Percentiles rank a stretch among this genome's conserved stretches.
Conservation (phyloP, 2,329 filamentous ascomycete species). For the Tolypocladium nubicola region DNA sequence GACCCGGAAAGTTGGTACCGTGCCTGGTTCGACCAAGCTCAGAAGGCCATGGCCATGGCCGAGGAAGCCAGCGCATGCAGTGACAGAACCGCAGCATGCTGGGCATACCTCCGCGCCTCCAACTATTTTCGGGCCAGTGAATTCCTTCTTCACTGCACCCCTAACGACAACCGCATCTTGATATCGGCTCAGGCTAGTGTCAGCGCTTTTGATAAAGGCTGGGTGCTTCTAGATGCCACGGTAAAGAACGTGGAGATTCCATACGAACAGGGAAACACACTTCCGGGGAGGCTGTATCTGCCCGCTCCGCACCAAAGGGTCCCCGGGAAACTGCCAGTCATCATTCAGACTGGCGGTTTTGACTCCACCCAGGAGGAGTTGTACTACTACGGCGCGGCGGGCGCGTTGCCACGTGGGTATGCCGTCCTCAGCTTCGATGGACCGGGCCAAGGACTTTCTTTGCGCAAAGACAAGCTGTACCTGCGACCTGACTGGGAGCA, state of each 20-base stretch:
- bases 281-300: conserved; percentile 27
- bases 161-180: conserved; percentile 16
- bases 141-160: conserved; percentile 16
- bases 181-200: conserved; percentile 12
- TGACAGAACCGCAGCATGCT: conserved; percentile 17
- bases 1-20: conserved; percentile 28
- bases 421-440: conserved; percentile 34
- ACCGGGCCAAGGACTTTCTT: conserved; percentile 30
- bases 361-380: conserved; percentile 30
- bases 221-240: conserved; percentile 15
- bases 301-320: conserved; percentile 12
- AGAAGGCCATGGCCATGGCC: conserved; percentile 21
- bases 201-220: conserved; percentile 15
- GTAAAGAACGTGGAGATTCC: conserved; percentile 24
- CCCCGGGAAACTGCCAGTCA: conserved; percentile 19
- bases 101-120: conserved; percentile 26
- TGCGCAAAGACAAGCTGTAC: conserved; percentile 14
- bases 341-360: conserved; percentile 22
- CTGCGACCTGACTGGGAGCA: conserved; percentile 28
- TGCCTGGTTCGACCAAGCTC: conserved; percentile 20
- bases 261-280: conserved; percentile 18
- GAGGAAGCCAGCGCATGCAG: conserved; percentile 18
- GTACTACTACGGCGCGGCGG: conserved; percentile 19
- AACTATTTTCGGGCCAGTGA: conserved; percentile 28
- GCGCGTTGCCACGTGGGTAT: conserved; percentile 23